Conservation (phyloP, 2,329 filamentous ascomycete species). For the Sporothrix pseudoabietina region DNA sequence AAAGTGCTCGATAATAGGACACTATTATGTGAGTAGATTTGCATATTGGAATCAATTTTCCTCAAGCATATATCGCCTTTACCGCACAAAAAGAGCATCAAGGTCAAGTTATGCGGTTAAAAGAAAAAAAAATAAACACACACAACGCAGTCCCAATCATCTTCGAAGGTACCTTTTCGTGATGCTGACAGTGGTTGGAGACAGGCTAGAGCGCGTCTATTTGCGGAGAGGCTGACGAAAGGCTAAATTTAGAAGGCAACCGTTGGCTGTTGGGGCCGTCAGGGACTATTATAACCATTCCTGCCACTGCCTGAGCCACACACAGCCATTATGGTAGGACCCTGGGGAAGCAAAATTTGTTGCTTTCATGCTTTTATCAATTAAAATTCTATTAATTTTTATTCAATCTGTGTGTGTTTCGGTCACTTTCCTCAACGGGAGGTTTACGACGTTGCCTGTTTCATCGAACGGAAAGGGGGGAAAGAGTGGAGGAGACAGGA, state of each 20-base stretch:
- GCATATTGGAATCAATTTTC: neutral
- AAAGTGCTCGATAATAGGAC: too few relatives aligned
- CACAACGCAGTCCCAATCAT: neutral
- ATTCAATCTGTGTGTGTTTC: neutral
- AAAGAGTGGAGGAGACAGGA: neutral
- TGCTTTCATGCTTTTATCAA: neutral
- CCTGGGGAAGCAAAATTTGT: neutral
- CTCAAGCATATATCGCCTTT: neutral
- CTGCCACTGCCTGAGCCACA: constrained; percentile 7
- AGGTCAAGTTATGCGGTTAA: neutral
- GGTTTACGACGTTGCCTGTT: neutral
- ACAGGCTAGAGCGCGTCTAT: neutral
- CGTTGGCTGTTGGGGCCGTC: neutral
- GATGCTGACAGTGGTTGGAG: neutral
- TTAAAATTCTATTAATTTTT: neutral
- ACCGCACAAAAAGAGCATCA: neutral
- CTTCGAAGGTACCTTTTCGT: neutral
- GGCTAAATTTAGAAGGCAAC: constrained; percentile 21
- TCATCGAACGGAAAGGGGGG: constrained; percentile 4
- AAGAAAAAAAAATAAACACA: neutral
- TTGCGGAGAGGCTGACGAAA: neutral
- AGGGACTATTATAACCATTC: neutral
- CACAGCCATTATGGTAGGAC: neutral
- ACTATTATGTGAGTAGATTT: neutral
- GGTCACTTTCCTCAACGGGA: neutral